Percentiles rank a stretch among this genome's conserved stretches.
Evolutionary conservation across 176 grass and related monocot genomes (phyloP).

Genomic region (Hordeum marinum): DNA sequence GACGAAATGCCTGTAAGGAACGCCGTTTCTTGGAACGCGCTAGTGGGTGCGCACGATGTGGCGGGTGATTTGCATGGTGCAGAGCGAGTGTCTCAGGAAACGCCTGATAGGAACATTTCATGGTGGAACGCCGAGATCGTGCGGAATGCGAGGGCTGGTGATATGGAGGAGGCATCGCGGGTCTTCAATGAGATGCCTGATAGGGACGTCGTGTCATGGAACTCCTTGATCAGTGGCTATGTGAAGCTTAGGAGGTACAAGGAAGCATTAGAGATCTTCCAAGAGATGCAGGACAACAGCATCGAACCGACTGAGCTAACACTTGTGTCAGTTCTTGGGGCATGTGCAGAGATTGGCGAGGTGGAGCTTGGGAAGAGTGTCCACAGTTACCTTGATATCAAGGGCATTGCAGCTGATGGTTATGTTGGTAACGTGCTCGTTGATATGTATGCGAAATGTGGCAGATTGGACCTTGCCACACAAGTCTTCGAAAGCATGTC

Average conservation of each 20-base stretch:
- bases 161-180: conserved; percentile 29
- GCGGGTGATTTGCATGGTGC: conserved; percentile 25
- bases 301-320: conserved; percentile 57
- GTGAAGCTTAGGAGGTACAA: conserved; percentile 26
- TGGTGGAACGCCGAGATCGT: conserved; percentile 65
- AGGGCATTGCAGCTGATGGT: conserved; percentile 51
- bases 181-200: conserved; percentile 51
- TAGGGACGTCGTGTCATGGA: conserved; percentile 59
- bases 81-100: conserved; percentile 23
- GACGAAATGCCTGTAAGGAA: conserved; percentile 52
- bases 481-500: conserved; percentile 50
- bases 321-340: conserved; percentile 47
- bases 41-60: conserved; percentile 37
- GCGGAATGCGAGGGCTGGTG: conserved; percentile 30
- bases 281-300: conserved; percentile 42
- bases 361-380: conserved; percentile 42
- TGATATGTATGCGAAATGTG: conserved; percentile 83
- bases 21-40: conserved; percentile 48
- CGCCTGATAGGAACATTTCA: conserved; percentile 38
- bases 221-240: conserved; percentile 60
- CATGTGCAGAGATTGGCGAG: conserved; percentile 39
- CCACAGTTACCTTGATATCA: conserved; percentile 46
- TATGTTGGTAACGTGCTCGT: conserved; percentile 60
- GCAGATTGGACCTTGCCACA: conserved; percentile 38
- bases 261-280: conserved; percentile 36